Conservation (phyloP, 2,329 filamentous ascomycete species). For the Trichoderma breve region DNA sequence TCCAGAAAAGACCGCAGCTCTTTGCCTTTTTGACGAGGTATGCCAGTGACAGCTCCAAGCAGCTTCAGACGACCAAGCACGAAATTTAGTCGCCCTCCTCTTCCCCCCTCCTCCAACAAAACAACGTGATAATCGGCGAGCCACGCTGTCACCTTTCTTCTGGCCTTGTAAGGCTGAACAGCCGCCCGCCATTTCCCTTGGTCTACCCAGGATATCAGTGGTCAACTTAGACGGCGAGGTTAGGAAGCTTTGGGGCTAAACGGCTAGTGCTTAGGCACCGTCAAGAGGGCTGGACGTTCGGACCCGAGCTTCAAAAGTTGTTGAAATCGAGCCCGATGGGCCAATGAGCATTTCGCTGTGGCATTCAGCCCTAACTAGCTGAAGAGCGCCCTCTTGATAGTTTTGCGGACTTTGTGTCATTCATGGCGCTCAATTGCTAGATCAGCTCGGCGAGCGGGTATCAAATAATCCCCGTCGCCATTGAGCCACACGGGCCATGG, state of each 20-base stretch:
- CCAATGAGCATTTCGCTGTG: neutral
- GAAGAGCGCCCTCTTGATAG: neutral
- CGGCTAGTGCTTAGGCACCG: conserved; percentile 11
- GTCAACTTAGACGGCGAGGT: neutral
- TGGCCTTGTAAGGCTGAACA: conserved; percentile 16
- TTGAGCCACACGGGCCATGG: neutral
- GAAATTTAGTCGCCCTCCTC: neutral
- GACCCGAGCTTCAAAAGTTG: neutral
- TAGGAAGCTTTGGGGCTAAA: conserved; percentile 7
- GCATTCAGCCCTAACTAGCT: neutral
- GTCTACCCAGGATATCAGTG: neutral
- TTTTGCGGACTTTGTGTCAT: neutral
- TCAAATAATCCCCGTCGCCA: neutral
- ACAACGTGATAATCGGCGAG: neutral
- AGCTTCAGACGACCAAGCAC: neutral
- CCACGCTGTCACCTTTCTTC: neutral
- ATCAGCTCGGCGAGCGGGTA: neutral
- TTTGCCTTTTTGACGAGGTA: neutral
- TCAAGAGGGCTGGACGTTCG: neutral
- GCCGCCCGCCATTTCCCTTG: neutral
- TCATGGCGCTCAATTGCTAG: neutral
- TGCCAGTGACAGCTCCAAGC: neutral
- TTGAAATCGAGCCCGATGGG: neutral
- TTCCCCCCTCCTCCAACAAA: neutral
- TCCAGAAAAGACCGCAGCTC: neutral